Evolutionary conservation across 2,329 filamentous ascomycete species (phyloP).

Genomic region (Didymella exigua): DNA sequence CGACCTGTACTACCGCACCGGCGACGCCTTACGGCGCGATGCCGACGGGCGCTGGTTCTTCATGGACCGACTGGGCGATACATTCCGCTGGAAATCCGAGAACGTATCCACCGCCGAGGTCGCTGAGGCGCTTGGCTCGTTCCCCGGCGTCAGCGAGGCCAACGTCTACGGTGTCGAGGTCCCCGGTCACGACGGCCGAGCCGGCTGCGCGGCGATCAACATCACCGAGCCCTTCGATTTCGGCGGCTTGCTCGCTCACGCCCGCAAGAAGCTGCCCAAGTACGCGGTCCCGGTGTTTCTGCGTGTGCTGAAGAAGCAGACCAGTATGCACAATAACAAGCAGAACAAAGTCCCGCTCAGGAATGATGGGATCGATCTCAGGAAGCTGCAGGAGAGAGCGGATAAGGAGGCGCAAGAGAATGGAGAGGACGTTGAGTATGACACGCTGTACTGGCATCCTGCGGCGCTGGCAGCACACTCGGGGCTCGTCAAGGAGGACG

Average conservation of each 20-base stretch:
- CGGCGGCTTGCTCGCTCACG: conserved; percentile 63
- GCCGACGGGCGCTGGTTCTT: conserved; percentile 56
- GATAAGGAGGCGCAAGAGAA: conserved; percentile 47
- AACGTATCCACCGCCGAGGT: conserved; percentile 58
- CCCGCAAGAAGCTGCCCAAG: conserved; percentile 65
- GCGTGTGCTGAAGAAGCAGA: conserved; percentile 63
- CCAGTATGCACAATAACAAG: conserved; percentile 76
- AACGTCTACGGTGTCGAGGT: conserved; percentile 58
- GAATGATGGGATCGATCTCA: conserved; percentile 68
- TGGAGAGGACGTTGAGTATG: conserved; percentile 44
- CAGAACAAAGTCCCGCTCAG: conserved; percentile 76
- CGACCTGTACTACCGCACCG: conserved; percentile 57
- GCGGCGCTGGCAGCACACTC: conserved; percentile 43
- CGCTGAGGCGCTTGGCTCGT: conserved; percentile 53
- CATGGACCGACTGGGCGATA: conserved; percentile 56
- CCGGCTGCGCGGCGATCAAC: conserved; percentile 62
- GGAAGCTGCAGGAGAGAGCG: conserved; percentile 50
- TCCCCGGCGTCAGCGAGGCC: conserved; percentile 53
- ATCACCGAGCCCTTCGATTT: conserved; percentile 60
- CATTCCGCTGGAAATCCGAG: conserved; percentile 58
- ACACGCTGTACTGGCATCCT: conserved; percentile 60
- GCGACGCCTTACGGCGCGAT: conserved; percentile 54
- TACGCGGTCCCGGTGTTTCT: conserved; percentile 80
- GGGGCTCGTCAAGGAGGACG: conserved; percentile 45
- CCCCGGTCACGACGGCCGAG: conserved; percentile 58